phyloP scores from a whole-genome alignment of 345 rosid species.

The Eucalyptus dawsonii region DNA sequence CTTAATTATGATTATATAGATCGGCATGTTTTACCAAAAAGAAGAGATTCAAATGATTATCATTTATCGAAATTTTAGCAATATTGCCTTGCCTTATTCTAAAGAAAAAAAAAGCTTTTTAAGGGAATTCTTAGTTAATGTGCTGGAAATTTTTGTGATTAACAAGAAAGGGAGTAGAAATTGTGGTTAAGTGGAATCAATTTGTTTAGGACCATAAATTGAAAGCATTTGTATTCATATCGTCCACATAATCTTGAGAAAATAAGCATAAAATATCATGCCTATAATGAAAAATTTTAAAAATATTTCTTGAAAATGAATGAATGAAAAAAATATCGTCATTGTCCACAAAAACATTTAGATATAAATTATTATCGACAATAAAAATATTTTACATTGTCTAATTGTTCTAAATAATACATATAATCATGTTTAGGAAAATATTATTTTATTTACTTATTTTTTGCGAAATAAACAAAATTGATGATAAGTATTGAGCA shows the following conservation, averaged over 20 bases:
- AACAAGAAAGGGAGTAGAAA: background rate
- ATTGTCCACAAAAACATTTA: background rate
- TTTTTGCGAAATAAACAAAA: too few species aligned
- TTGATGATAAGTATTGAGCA: background rate
- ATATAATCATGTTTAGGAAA: too few species aligned
- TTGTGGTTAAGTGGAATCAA: background rate
- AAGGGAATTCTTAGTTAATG: background rate
- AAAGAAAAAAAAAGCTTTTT: background rate
- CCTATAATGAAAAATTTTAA: too few species aligned
- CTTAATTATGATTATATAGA: background rate
- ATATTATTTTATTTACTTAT: too few species aligned
- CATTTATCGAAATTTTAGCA: background rate
- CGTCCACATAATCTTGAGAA: background rate
- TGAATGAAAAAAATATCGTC: background rate
- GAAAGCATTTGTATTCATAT: background rate
- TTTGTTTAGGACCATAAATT: background rate
- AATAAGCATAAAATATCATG: background rate
- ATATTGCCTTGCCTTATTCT: background rate
- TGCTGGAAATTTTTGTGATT: background rate
- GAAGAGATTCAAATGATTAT: background rate
- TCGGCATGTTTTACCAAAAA: background rate
- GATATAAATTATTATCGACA: too few species aligned
- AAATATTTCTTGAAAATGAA: too few species aligned
- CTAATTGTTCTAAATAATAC: background rate
- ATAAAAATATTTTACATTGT: too few species aligned